Evolutionary conservation across 148 eudicot genomes (phyloP).

Genomic region (Mesembryanthemum crystallinum): DNA sequence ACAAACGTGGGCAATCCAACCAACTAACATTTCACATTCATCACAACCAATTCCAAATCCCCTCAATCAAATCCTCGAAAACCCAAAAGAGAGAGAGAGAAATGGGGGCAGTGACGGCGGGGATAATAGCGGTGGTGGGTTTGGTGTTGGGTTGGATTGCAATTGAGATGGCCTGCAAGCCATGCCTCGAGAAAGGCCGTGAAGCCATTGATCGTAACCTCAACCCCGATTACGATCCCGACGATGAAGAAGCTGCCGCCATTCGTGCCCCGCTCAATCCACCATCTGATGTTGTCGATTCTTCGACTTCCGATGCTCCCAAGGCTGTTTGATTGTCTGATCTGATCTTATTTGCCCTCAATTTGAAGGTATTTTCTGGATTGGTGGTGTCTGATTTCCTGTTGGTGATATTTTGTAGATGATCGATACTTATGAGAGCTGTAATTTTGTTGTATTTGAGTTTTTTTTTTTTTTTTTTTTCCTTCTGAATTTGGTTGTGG

Average conservation of each 20-base stretch:
- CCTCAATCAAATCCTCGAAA: neutral
- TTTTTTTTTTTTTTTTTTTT: no score
- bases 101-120: constrained; percentile 72
- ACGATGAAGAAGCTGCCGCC: constrained; percentile 35
- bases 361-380: no score
- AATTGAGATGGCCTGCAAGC: constrained; percentile 85
- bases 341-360: neutral
- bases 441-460: no score
- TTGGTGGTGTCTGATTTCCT: no score
- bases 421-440: no score
- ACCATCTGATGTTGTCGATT: neutral
- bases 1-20: no score
- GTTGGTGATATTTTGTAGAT: no score
- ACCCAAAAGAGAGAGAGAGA: constrained; percentile 24
- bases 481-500: no score
- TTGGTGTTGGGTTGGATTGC: constrained; percentile 66
- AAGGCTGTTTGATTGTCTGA: constrained; percentile 30
- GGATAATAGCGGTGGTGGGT: constrained; percentile 71
- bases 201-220: constrained; percentile 81
- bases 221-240: constrained; percentile 88
- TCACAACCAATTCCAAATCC: neutral
- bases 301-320: constrained; percentile 35
- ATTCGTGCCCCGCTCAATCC: constrained; percentile 61
- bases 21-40: no score
- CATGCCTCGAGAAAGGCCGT: constrained; percentile 83